phyloP scores from a whole-genome alignment of 2,329 filamentous ascomycete genomes.

The Rutstroemia sydowiana region DNA sequence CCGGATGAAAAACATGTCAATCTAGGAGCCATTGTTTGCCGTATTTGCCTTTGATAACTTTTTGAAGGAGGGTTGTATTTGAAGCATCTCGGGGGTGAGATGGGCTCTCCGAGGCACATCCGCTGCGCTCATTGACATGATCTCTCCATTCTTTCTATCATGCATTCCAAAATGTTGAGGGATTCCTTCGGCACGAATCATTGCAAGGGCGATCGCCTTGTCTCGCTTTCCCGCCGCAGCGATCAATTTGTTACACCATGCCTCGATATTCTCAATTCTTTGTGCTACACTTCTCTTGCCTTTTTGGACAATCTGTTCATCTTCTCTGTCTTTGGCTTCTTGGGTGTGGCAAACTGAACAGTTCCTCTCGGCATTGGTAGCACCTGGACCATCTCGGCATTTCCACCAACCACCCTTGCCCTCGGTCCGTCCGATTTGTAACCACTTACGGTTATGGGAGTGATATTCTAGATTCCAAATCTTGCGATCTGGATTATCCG shows the following conservation, averaged over 20 bases:
- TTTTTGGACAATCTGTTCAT: neutral
- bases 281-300: neutral
- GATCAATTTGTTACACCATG: neutral
- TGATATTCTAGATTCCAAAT: conserved; percentile 24
- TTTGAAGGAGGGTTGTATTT: too few species aligned
- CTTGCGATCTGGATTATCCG: conserved; percentile 1
- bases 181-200: neutral
- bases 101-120: neutral
- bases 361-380: conserved; percentile 14
- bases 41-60: neutral
- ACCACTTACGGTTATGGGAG: conserved; percentile 19
- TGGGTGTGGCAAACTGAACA: conserved; percentile 13
- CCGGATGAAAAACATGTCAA: too few species aligned
- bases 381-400: conserved; percentile 17
- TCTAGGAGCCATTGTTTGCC: neutral
- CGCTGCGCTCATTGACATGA: neutral
- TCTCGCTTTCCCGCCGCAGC: neutral
- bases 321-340: neutral
- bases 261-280: neutral
- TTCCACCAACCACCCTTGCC: conserved; percentile 25
- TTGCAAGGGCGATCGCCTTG: neutral
- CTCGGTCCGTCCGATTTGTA: conserved; percentile 10
- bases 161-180: neutral
- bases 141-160: neutral
- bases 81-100: neutral